Evolutionary conservation across 2,329 filamentous ascomycete genomes (phyloP), one percentile per base, ranked within the genome.

Genomic region (Fusarium coicis): DNA sequence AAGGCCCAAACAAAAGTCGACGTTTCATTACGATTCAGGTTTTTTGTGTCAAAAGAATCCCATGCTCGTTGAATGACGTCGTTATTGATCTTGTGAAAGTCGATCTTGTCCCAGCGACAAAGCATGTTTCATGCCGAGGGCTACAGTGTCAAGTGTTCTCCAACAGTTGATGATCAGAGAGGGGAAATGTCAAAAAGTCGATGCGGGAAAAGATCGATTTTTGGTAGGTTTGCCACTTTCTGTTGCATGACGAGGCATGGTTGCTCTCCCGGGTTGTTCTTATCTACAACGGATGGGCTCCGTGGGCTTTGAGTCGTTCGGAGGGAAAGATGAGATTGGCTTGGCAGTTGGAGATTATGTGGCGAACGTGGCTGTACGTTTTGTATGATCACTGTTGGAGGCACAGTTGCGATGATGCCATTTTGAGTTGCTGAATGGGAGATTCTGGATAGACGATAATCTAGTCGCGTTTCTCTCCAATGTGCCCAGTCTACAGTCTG

Each of bases 21-120:
- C 30, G 50, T 44, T 65, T 65, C 60, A 58, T 57, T n/a, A 37
- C 65, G 44, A 69, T 69, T 53, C 40, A 53, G 26, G 65, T 36
- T 26, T 52, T 40, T 4, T 15, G 16, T 16, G 23, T 46, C 43
- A 26, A 28, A 19, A 43, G 10, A 69, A 58, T 59, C 32, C 66
- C 66, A 70, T 64, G 52, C 39, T 26, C 6, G 11, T 23, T 42
- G 5, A 3, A 72, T 72, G 70, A 72, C 70, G 69, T 73, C 58
- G 64, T 10, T 32, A 30, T 49, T 49, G 36, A 54, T 44, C 36
- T 21, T 28, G 36, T 59, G 16, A 37, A 37, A 54, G 58, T 50
- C 68, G 70, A 70, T 67, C 47, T 54, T 54, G 34, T 18, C 50
- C 15, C 37, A 15, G 40, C 42, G 39, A 30, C 23, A 39, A 44